These are phyloP conservation scores for Colletotrichum falcatum DNA, from an alignment of 2,329 filamentous ascomycete genomes.

Conservation along the genomic window DNA sequence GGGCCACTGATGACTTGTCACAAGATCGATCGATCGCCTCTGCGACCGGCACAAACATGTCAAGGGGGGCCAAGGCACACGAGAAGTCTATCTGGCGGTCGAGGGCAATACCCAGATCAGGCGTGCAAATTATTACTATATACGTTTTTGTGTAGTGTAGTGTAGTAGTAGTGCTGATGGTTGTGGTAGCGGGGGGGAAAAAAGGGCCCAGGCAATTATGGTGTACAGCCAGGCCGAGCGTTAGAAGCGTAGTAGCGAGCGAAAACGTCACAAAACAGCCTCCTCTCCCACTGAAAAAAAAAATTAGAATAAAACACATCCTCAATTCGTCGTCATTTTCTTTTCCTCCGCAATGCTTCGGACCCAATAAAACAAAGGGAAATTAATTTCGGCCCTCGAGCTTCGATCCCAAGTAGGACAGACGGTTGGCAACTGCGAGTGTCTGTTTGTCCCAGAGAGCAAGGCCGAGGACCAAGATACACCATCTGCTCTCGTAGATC, in stretches of 20 bases:
- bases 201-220: background rate
- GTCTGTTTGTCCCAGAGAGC: background rate
- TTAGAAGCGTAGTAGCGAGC: conserved; percentile 17
- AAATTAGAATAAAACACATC: too few species aligned
- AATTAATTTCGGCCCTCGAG: conserved; percentile 17
- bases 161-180: background rate
- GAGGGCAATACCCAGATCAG: background rate
- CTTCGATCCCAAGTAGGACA: background rate
- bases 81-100: too few species aligned
- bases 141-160: conserved; percentile 33
- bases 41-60: too few species aligned
- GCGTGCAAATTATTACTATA: conserved; percentile 44
- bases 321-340: conserved; percentile 31
- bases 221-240: conserved; percentile 14
- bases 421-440: background rate
- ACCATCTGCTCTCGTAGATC: conserved; percentile 16
- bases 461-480: conserved; percentile 5
- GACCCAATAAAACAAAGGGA: conserved; percentile 35
- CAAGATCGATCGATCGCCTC: background rate
- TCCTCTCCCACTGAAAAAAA: background rate
- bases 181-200: background rate
- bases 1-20: background rate
- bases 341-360: conserved; percentile 24
- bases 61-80: background rate
- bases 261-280: background rate